Evolutionary conservation across 768 basidiomycete species (phyloP).

Genomic region (Cystofilobasidium capitatum): DNA sequence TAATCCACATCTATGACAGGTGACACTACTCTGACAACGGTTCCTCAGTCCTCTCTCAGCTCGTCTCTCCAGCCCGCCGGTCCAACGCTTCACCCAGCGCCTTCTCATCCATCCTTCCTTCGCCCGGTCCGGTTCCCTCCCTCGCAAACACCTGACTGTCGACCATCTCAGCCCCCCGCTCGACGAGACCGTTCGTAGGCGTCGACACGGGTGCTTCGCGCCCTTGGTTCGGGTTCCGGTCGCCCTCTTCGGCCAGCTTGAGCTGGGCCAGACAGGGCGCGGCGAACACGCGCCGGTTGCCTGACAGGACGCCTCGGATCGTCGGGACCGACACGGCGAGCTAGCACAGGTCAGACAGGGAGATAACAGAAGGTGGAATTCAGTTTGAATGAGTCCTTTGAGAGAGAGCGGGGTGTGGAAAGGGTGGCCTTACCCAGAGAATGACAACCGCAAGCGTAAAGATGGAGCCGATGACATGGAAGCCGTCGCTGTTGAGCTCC

Average conservation of each 20-base stretch:
- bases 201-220: background rate
- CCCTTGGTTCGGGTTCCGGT: too few relatives aligned
- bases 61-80: too few relatives aligned
- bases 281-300: conserved; percentile 22
- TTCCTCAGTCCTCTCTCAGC: too few relatives aligned
- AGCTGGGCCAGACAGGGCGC: conserved; percentile 26
- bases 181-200: background rate
- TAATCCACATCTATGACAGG: too few relatives aligned
- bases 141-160: background rate
- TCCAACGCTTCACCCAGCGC: too few relatives aligned
- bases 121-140: too few relatives aligned
- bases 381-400: too few relatives aligned
- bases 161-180: background rate
- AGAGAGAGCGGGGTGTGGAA: too few relatives aligned
- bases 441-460: conserved; percentile 23
- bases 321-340: conserved; percentile 25
- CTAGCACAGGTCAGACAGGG: background rate
- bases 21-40: too few relatives aligned
- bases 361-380: background rate
- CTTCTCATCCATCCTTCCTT: too few relatives aligned
- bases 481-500: conserved; percentile 22
- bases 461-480: conserved; percentile 22
- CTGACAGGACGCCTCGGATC: conserved; percentile 14
- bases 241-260: background rate
- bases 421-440: conserved; percentile 3